These are phyloP conservation scores for Bjerkandera adusta DNA, from an alignment of 1,284 basidiomycete genomes.

Conservation along the genomic window DNA sequence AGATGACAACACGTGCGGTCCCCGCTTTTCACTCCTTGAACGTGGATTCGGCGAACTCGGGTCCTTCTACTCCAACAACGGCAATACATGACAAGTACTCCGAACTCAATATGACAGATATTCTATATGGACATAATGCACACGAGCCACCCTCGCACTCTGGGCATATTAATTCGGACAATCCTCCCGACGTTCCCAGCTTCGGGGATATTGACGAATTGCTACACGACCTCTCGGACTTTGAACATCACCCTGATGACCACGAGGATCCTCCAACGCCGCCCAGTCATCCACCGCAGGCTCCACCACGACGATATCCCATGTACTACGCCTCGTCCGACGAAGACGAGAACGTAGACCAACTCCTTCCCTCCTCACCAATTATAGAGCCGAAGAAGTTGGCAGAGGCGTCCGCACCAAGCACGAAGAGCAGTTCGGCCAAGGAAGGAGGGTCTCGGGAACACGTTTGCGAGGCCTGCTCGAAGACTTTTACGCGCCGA, in stretches of 20 bases:
- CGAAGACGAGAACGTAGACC: no score
- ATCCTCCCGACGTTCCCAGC: constrained; percentile 45
- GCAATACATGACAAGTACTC: constrained; percentile 2
- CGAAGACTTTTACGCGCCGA: constrained; percentile 71
- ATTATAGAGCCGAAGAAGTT: no score
- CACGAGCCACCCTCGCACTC: background rate
- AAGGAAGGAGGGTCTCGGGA: constrained; percentile 21
- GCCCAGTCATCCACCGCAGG: no score
- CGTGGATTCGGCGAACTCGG: constrained; percentile 34
- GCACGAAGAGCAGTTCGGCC: constrained; percentile 18
- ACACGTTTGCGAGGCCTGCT: constrained; percentile 62
- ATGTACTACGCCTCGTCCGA: no score
- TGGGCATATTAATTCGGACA: background rate
- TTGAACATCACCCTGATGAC: constrained; percentile 50
- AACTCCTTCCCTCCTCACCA: no score
- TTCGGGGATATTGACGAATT: constrained; percentile 76
- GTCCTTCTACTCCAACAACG: background rate
- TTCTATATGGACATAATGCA: background rate
- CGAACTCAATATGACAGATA: constrained; percentile 1
- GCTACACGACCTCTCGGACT: constrained; percentile 66
- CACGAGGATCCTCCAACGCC: constrained; percentile 4
- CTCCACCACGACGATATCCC: no score
- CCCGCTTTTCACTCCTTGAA: constrained; percentile 76
- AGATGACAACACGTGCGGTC: constrained; percentile 58
- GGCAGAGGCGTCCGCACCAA: no score